Evolutionary conservation across 2,329 filamentous ascomycete species (phyloP).

Genomic region (Stagonosporopsis rhizophila): DNA sequence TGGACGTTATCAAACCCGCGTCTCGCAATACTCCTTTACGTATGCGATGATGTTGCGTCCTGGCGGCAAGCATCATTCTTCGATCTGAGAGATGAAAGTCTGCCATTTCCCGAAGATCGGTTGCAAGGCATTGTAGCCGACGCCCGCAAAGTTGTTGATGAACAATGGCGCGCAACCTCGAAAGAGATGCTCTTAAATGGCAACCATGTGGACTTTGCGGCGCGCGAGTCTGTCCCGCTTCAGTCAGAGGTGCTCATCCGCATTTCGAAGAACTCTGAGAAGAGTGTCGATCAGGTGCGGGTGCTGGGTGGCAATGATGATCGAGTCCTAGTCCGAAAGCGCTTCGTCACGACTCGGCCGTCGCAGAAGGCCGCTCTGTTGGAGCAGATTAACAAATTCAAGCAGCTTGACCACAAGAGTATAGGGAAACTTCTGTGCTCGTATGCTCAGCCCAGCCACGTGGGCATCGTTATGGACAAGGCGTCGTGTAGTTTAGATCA

Average conservation of each 20-base stretch:
- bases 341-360: slow-evolving; percentile 44
- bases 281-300: slow-evolving; percentile 46
- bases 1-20: slow-evolving; percentile 51
- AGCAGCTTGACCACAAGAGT: slow-evolving; percentile 49
- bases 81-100: slow-evolving; percentile 47
- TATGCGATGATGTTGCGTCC: slow-evolving; percentile 50
- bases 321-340: slow-evolving; percentile 47
- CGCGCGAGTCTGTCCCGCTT: slow-evolving; percentile 48
- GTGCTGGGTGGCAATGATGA: slow-evolving; percentile 45
- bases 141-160: slow-evolving; percentile 47
- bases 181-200: slow-evolving; percentile 50
- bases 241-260: slow-evolving; percentile 42
- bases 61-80: slow-evolving; percentile 49
- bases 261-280: slow-evolving; percentile 44
- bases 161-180: slow-evolving; percentile 51
- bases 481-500: slow-evolving; percentile 50
- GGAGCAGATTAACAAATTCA: slow-evolving; percentile 49
- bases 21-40: slow-evolving; percentile 47
- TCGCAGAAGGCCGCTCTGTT: slow-evolving; percentile 46
- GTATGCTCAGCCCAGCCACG: slow-evolving; percentile 47
- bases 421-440: slow-evolving; percentile 49
- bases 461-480: slow-evolving; percentile 44
- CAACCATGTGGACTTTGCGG: slow-evolving; percentile 46
- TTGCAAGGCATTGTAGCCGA: slow-evolving; percentile 49
- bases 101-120: slow-evolving; percentile 48